These are phyloP conservation scores for Polyplosphaeria fusca DNA, from an alignment of 495 filamentous ascomycete species.

Conservation along the genomic window DNA sequence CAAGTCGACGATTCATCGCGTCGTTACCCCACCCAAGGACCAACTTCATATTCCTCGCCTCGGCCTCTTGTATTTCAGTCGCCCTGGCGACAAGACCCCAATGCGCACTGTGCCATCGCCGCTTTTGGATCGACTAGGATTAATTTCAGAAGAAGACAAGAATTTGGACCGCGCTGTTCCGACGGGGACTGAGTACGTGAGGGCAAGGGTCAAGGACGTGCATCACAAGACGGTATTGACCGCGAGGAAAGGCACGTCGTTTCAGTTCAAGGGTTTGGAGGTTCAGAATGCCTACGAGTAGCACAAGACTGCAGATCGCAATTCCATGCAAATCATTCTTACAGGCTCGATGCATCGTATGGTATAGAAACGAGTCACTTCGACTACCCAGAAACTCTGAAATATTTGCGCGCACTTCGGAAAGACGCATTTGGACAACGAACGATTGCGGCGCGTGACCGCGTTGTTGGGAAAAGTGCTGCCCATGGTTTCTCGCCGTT, in stretches of 20 bases:
- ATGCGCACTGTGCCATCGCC: constrained; percentile 48
- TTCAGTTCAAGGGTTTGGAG: constrained; percentile 43
- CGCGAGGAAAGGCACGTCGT: constrained; percentile 25
- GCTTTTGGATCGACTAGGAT: constrained; percentile 47
- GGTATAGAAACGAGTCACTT: too few relatives aligned
- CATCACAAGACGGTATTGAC: constrained; percentile 24
- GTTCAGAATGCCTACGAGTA: constrained; percentile 44
- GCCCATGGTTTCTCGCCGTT: too few relatives aligned
- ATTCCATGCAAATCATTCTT: too few relatives aligned
- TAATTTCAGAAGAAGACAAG: constrained; percentile 42
- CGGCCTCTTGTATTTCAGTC: constrained; percentile 38
- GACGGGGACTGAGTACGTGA: constrained; percentile 48
- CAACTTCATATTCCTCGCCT: constrained; percentile 34
- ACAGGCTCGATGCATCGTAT: too few relatives aligned
- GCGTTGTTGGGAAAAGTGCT: too few relatives aligned
- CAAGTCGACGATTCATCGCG: constrained; percentile 34
- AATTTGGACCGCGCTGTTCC: constrained; percentile 6
- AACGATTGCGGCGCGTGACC: too few relatives aligned
- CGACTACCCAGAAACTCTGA: too few relatives aligned
- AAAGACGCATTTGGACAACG: too few relatives aligned
- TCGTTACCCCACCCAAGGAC: constrained; percentile 35
- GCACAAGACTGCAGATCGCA: too few relatives aligned
- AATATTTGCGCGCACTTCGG: too few relatives aligned
- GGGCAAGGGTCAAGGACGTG: constrained; percentile 47
- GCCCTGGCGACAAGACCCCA: constrained; percentile 43